phyloP scores from a whole-genome alignment of 2,329 filamentous ascomycete genomes.

The Colletotrichum sp. region DNA sequence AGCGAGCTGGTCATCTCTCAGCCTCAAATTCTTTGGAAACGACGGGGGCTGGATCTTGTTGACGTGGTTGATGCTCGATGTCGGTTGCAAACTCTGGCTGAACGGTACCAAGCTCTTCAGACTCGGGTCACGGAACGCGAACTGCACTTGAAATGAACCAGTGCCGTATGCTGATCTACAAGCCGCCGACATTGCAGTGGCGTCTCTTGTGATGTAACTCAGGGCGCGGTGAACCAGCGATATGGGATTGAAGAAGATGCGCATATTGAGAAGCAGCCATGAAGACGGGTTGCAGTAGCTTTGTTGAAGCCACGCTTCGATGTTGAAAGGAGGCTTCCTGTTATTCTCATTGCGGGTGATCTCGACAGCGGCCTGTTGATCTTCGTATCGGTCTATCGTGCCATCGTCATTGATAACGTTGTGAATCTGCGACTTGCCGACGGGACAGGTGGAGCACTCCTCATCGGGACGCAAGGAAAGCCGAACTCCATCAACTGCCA shows the following conservation, averaged over 20 bases:
- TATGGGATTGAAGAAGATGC: conserved; percentile 18
- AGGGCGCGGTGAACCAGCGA: conserved; percentile 21
- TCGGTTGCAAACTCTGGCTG: conserved; percentile 30
- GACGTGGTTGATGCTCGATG: not conserved
- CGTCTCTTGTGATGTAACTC: conserved; percentile 14
- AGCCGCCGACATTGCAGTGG: not conserved
- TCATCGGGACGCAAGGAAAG: not conserved
- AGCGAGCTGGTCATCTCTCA: conserved; percentile 25
- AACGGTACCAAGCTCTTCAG: conserved; percentile 25
- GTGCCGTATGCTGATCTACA: not conserved
- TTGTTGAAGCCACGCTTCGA: not conserved
- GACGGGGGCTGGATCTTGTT: conserved; percentile 4
- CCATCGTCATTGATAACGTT: conserved; percentile 1
- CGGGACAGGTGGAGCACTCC: not conserved
- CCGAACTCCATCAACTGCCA: not conserved
- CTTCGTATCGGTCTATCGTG: not conserved
- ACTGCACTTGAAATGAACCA: not conserved
- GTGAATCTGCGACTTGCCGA: not conserved
- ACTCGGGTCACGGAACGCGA: conserved; percentile 2
- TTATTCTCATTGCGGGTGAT: not conserved
- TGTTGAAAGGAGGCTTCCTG: not conserved
- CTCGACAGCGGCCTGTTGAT: not conserved
- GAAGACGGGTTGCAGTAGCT: not conserved
- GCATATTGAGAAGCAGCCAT: not conserved
- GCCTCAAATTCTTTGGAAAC: conserved; percentile 9